Conservation (phyloP, 2,329 filamentous ascomycete genomes). For the Laburnicola sp. region DNA sequence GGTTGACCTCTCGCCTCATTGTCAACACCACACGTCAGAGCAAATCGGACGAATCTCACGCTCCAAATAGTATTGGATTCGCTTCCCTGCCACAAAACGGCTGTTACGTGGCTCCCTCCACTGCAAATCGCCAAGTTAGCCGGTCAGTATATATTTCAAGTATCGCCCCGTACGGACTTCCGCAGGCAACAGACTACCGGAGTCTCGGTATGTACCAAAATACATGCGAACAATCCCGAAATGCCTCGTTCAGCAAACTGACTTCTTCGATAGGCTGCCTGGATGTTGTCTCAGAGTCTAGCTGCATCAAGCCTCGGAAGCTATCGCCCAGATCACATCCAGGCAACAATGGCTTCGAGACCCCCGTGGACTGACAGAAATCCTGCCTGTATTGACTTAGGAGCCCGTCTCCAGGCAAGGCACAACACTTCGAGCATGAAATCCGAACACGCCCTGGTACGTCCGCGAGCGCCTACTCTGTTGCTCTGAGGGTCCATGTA, state of each 20-base stretch:
- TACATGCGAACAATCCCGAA: too few species aligned
- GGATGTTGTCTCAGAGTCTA: not conserved
- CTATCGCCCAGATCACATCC: not conserved
- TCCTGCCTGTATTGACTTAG: too few species aligned
- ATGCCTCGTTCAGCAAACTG: not conserved
- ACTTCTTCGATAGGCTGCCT: not conserved
- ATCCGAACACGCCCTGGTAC: too few species aligned
- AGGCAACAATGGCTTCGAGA: not conserved
- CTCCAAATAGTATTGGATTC: not conserved
- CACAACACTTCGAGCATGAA: too few species aligned
- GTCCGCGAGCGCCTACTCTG: too few species aligned
- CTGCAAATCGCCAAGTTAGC: not conserved
- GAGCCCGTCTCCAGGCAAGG: too few species aligned
- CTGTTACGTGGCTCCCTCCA: not conserved
- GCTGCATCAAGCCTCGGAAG: not conserved
- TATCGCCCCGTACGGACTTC: too few species aligned
- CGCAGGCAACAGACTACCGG: too few species aligned
- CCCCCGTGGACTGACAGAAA: not conserved
- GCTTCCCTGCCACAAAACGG: not conserved
- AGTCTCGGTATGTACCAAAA: too few species aligned
- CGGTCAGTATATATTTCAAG: conserved; percentile 6
- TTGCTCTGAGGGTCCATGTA: too few species aligned
- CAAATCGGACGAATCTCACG: not conserved
- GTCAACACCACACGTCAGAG: not conserved
- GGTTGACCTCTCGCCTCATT: not conserved